A percentile compares a stretch with the other conserved stretches of the same genome.
Evolutionary conservation across 1,284 basidiomycete genomes (phyloP).

Genomic region (Acaromyces ingoldii): DNA sequence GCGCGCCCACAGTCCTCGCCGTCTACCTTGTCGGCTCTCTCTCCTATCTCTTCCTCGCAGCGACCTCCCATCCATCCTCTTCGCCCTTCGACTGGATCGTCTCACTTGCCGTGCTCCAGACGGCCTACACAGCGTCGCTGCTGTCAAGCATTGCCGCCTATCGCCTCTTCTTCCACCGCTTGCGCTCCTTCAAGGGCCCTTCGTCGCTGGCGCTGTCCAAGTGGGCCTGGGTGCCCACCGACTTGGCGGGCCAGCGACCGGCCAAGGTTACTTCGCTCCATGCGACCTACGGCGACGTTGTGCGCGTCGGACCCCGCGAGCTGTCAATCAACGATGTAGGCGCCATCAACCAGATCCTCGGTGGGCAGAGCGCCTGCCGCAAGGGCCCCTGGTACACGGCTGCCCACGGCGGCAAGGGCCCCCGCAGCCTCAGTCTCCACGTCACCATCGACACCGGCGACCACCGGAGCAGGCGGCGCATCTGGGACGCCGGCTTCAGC

Average conservation of each 20-base stretch:
- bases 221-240: conserved; percentile 15
- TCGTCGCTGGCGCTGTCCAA: conserved; percentile 13
- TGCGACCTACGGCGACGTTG: conserved; percentile 18
- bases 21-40: neutral
- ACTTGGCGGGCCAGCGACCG: conserved; percentile 13
- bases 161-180: conserved; percentile 21
- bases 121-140: neutral
- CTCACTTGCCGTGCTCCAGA: neutral
- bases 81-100: neutral
- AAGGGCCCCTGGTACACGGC: conserved; percentile 22
- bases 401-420: neutral
- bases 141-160: conserved; percentile 18
- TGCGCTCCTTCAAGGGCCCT: conserved; percentile 17
- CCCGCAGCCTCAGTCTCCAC: neutral
- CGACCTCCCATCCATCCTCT: neutral
- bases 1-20: neutral
- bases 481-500: conserved; percentile 3
- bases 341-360: conserved; percentile 13
- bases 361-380: conserved; percentile 12
- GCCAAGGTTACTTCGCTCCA: conserved; percentile 12
- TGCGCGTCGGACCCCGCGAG: conserved; percentile 23
- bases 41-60: neutral
- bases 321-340: conserved; percentile 23
- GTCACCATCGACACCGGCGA: neutral
- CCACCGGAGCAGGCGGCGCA: neutral